Evolutionary conservation across 2,329 filamentous ascomycete species (phyloP), one percentile per base, ranked within the genome.

Genomic region (Cercospora sp.): DNA sequence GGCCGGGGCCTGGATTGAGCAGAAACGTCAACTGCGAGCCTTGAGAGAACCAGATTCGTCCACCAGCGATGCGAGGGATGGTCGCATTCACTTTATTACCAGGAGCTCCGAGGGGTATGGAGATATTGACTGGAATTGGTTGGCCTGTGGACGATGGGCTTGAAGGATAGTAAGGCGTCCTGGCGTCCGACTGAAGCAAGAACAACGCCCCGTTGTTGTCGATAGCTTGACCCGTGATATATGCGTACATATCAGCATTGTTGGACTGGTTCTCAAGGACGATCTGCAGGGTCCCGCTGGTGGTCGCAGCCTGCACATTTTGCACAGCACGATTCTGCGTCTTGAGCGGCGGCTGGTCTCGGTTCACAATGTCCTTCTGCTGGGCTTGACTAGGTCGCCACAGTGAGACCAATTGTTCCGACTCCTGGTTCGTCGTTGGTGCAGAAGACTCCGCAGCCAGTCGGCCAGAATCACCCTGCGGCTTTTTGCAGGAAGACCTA

Each of bases 181-280:
- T 76, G 10, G 74, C 79, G 57, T 80, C 76, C n/a, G 77, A 68
- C 63, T 76, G 73, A 7, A 80, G 70, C 5, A 80, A 66, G 66
- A 79, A 77, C 13, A 79, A 68, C 10, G 73, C 71, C 55, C 75
- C 76, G 68, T 77, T 75, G 67, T 75, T 74, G 68, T 79, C 74
- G 34, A 79, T 72, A 24, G 77, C 78, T 64, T 72, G 73, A 18
- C 79, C 79, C 28, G 77, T 93, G 74, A 95, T 85, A 77, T 80
- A 80, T 9, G 77, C 78, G 65, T 75, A 80, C 45, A 79, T 76
- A 7, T 74, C 70, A 61, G 66, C 71, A 1, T 77, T 78, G 62
- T 68, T 75, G 16, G 76, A 77, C 24, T 76, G 71, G 68, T 80
- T 80, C 53, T 73, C 71, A 3, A 80, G 69, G 10, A 69, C 69